These are phyloP conservation scores for Phaeosphaeriaceae sp. DNA, from an alignment of 2,329 filamentous ascomycete genomes.

Conservation along the genomic window DNA sequence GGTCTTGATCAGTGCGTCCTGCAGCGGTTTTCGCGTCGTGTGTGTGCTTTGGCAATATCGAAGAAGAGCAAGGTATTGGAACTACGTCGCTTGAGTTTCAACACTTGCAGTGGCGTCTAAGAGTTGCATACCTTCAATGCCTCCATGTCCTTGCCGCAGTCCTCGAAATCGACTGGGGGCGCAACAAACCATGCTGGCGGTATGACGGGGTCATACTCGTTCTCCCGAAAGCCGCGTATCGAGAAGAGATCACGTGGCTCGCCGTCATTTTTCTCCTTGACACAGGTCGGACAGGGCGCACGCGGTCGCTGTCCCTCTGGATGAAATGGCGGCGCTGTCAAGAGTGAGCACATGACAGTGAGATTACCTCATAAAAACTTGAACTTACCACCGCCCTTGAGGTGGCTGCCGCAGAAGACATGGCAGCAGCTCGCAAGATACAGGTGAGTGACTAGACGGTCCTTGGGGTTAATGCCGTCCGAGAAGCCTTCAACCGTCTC, in stretches of 20 bases:
- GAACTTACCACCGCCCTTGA: conserved; percentile 56
- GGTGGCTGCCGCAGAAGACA: conserved; percentile 56
- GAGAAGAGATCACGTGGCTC: conserved; percentile 51
- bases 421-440: conserved; percentile 59
- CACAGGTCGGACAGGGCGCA: conserved; percentile 56
- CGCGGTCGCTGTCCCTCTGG: conserved; percentile 48
- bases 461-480: conserved; percentile 43
- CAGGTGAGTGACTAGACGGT: conserved; percentile 52
- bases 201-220: conserved; percentile 53
- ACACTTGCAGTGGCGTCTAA: neutral
- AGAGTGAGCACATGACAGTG: conserved; percentile 2
- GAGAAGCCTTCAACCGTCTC: conserved; percentile 48
- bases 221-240: conserved; percentile 52
- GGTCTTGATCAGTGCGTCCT: conserved; percentile 14
- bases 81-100: conserved; percentile 43
- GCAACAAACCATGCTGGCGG: conserved; percentile 52
- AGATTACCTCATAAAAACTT: neutral
- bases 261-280: conserved; percentile 43
- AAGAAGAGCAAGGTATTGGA: conserved; percentile 52
- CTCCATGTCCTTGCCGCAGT: conserved; percentile 46
- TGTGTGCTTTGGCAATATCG: conserved; percentile 35
- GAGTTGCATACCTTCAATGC: conserved; percentile 48
- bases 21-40: conserved; percentile 24
- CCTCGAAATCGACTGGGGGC: conserved; percentile 54
- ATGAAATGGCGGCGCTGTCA: conserved; percentile 55